These are phyloP conservation scores for Citeromyces hawaiiensis DNA, from an alignment of 1,139 yeast species.

Conservation along the genomic window DNA sequence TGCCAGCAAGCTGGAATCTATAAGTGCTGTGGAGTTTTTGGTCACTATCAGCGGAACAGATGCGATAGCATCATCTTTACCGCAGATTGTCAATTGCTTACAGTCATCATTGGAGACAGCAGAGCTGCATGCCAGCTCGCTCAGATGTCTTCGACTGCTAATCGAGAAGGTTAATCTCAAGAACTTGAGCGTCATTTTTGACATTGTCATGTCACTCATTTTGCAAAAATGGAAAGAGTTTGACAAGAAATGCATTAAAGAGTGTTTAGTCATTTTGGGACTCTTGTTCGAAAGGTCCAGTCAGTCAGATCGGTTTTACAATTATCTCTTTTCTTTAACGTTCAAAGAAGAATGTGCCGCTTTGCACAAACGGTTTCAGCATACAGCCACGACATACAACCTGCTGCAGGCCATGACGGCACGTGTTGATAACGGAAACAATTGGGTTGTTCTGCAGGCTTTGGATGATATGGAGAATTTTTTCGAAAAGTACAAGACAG, in stretches of 20 bases:
- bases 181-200: slow-evolving; percentile 41
- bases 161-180: slow-evolving; percentile 34
- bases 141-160: slow-evolving; percentile 55
- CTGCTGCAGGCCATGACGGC: slow-evolving; percentile 36
- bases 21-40: slow-evolving; percentile 61
- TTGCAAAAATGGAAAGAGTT: slow-evolving; percentile 53
- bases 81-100: slow-evolving; percentile 79
- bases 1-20: slow-evolving; percentile 57
- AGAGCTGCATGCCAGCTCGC: slow-evolving; percentile 46
- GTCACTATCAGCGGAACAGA: slow-evolving; percentile 40
- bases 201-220: slow-evolving; percentile 39
- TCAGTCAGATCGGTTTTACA: slow-evolving; percentile 24
- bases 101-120: slow-evolving; percentile 65
- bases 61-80: slow-evolving; percentile 63
- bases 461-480: slow-evolving; percentile 50
- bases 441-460: slow-evolving; percentile 68
- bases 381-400: slow-evolving; percentile 8
- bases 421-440: slow-evolving; percentile 54
- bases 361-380: not conserved
- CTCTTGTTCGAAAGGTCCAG: slow-evolving; percentile 16
- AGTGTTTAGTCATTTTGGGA: slow-evolving; percentile 32
- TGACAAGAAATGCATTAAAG: slow-evolving; percentile 27
- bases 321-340: slow-evolving; percentile 32
- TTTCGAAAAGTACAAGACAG: slow-evolving; percentile 31
- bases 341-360: slow-evolving; percentile 24